Percentiles rank a stretch among this genome's conserved stretches.
These are phyloP conservation scores for Ophiocordyceps unilateralis DNA, from an alignment of 2,329 filamentous ascomycete species.

Conservation along the genomic window DNA sequence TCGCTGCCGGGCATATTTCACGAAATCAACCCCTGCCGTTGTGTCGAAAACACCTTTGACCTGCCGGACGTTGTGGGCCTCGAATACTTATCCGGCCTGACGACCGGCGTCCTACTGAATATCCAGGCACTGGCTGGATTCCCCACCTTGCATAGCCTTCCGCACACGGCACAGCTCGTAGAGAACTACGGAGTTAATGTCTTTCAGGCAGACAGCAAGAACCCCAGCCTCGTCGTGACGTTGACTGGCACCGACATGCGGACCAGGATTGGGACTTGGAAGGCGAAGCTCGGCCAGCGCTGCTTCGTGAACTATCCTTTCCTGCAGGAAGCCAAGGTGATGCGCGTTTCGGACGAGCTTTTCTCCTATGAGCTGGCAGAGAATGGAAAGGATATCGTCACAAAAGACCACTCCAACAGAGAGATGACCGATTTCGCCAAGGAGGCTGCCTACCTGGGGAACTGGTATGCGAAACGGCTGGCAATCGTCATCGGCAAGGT, in stretches of 20 bases:
- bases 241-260: slow-evolving; percentile 57
- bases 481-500: slow-evolving; percentile 76
- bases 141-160: slow-evolving; percentile 72
- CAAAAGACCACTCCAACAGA: slow-evolving; percentile 52
- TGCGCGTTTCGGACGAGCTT: slow-evolving; percentile 79
- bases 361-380: slow-evolving; percentile 69
- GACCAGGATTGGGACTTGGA: slow-evolving; percentile 54
- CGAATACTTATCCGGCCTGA: slow-evolving; percentile 67
- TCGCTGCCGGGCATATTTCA: slow-evolving; percentile 82
- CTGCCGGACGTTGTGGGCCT: slow-evolving; percentile 82
- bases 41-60: slow-evolving; percentile 92
- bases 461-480: slow-evolving; percentile 75
- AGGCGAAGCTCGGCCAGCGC: slow-evolving; percentile 63
- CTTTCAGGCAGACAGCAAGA: slow-evolving; percentile 89
- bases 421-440: slow-evolving; percentile 73
- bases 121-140: slow-evolving; percentile 80
- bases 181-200: slow-evolving; percentile 75
- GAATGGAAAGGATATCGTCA: slow-evolving; percentile 45
- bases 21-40: slow-evolving; percentile 71
- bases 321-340: slow-evolving; percentile 80
- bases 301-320: slow-evolving; percentile 93
- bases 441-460: slow-evolving; percentile 71
- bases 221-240: slow-evolving; percentile 90
- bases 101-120: slow-evolving; percentile 70
- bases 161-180: slow-evolving; percentile 57